Evolutionary conservation across 345 rosid species (phyloP).

Genomic region (Populus nigra): DNA sequence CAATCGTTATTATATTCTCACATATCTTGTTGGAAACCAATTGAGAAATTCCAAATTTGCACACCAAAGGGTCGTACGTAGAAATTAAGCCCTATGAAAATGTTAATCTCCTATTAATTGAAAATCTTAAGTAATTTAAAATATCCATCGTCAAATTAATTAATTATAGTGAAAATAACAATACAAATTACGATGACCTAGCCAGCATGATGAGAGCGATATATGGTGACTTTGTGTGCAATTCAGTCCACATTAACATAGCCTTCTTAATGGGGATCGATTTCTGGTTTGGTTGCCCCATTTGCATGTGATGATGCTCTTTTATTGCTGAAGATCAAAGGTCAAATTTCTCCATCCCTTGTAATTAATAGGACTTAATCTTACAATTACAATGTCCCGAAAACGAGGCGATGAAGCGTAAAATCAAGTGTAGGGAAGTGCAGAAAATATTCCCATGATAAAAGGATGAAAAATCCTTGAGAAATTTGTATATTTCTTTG

Average conservation of each 20-base stretch:
- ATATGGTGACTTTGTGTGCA: neutral
- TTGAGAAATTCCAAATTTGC: too few relatives aligned
- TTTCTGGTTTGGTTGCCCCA: neutral
- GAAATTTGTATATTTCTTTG: too few relatives aligned
- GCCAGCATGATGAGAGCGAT: neutral
- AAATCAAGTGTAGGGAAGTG: too few relatives aligned
- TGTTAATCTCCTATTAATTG: neutral
- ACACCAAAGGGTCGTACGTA: too few relatives aligned
- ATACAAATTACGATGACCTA: neutral
- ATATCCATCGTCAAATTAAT: neutral
- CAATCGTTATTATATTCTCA: fast-evolving
- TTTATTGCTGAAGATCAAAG: neutral
- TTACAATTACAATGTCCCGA: neutral
- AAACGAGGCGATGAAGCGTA: neutral
- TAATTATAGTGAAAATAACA: too few relatives aligned
- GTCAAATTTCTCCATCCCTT: neutral
- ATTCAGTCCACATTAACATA: neutral
- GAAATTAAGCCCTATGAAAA: neutral
- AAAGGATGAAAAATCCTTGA: too few relatives aligned
- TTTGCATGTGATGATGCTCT: neutral
- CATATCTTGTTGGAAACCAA: too few relatives aligned
- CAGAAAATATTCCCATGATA: too few relatives aligned
- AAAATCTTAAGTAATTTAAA: too few relatives aligned
- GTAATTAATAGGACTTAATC: neutral
- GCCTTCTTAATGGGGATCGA: neutral